Conservation (phyloP, 768 basidiomycete genomes). For the Lentinus tigrinus region DNA sequence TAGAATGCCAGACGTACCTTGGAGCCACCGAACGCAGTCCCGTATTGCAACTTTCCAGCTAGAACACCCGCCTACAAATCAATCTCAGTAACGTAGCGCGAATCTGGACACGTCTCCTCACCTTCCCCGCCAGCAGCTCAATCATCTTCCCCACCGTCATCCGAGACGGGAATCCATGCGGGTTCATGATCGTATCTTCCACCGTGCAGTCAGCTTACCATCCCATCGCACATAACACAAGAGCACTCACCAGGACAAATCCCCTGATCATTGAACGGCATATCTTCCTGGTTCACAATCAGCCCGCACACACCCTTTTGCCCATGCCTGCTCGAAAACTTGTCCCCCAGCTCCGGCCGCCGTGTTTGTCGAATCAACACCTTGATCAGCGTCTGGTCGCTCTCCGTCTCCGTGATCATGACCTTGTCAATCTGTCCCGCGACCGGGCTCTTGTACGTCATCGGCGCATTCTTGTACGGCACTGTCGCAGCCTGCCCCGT, state of each 20-base stretch:
- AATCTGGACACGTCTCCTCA: conserved; percentile 26
- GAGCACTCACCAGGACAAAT: conserved; percentile 74
- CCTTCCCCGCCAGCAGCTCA: conserved; percentile 94
- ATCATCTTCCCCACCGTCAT: conserved; percentile 99
- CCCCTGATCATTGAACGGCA: conserved; percentile 99
- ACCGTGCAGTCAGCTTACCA: neutral
- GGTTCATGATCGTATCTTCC: conserved; percentile 98
- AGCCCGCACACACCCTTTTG: conserved; percentile 99
- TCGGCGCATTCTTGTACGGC: conserved; percentile 88
- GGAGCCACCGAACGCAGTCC: conserved; percentile 96
- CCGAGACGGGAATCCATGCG: conserved; percentile 97
- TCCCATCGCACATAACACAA: neutral
- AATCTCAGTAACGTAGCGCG: neutral
- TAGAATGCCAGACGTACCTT: conserved; percentile 55
- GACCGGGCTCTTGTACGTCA: conserved; percentile 92
- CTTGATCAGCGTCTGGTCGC: conserved; percentile 95
- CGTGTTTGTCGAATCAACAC: conserved; percentile 96
- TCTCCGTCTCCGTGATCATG: conserved; percentile 95
- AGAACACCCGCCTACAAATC: conserved; percentile 81
- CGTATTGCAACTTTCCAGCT: conserved; percentile 86
- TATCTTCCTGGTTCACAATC: conserved; percentile 98
- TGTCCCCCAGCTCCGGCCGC: conserved; percentile 95
- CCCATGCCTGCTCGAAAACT: conserved; percentile 96
- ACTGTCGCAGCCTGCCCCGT: conserved; percentile 80
- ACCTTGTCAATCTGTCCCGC: conserved; percentile 97